Conservation (phyloP, 495 filamentous ascomycete species). For the Tirmania nivea region DNA sequence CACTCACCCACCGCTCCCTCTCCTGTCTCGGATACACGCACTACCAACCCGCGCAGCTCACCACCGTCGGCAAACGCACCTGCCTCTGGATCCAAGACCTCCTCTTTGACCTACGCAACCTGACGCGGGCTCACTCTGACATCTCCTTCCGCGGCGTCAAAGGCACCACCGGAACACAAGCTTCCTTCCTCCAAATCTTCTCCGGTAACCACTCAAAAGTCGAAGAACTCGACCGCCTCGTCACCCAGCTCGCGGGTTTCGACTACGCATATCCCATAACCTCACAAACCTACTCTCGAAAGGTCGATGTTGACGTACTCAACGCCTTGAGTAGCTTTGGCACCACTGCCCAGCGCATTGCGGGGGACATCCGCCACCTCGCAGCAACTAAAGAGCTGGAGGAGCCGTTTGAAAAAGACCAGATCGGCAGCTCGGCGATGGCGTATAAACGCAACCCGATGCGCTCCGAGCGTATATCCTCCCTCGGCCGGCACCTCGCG, state of each 20-base stretch:
- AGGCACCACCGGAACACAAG: slow-evolving; percentile 59
- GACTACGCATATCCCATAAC: slow-evolving; percentile 47
- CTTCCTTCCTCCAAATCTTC: slow-evolving; percentile 69
- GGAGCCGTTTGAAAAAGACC: slow-evolving; percentile 72
- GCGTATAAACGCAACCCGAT: slow-evolving; percentile 88
- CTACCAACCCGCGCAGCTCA: slow-evolving; percentile 55
- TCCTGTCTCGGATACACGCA: slow-evolving; percentile 67
- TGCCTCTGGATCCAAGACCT: slow-evolving; percentile 77
- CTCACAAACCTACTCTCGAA: slow-evolving; percentile 61
- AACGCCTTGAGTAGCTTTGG: slow-evolving; percentile 70
- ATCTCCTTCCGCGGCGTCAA: slow-evolving; percentile 70
- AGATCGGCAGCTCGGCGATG: slow-evolving; percentile 43
- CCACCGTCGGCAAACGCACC: slow-evolving; percentile 65
- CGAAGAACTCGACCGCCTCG: slow-evolving; percentile 50
- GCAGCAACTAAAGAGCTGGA: slow-evolving; percentile 65
- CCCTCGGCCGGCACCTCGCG: slow-evolving; percentile 46
- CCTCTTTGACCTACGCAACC: slow-evolving; percentile 62
- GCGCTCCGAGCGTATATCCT: slow-evolving; percentile 67
- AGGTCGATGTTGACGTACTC: slow-evolving; percentile 61
- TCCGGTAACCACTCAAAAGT: slow-evolving; percentile 57
- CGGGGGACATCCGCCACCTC: slow-evolving; percentile 61
- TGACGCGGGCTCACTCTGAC: slow-evolving; percentile 50
- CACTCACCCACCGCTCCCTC: slow-evolving; percentile 47
- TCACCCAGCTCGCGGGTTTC: slow-evolving; percentile 76
- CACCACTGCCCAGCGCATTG: slow-evolving; percentile 53